Base-by-base conservation (phyloP, 2,329 filamentous ascomycete species). In the Keithomyces neogunnii region DNA sequence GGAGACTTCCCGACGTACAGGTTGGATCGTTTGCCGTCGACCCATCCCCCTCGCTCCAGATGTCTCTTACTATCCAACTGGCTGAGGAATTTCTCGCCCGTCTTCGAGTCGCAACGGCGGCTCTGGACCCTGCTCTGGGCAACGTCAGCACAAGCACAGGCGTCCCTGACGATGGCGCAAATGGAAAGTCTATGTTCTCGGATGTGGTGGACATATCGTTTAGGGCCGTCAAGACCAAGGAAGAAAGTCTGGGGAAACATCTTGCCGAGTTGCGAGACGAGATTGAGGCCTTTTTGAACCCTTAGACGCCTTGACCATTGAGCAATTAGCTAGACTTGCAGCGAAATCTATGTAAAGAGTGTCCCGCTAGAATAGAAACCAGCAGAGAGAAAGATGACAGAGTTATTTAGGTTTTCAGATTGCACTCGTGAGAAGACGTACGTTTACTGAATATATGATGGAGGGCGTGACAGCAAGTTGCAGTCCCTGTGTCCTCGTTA, bases 11-110 rank as follows among this genome's bases (percentile, higher is more conserved):
- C 9, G 65, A 68, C 46, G 69, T 73, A 3, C 68, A 66, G 4
- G 62, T 73, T 2, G 70, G 70, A 4, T 68, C 67, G 3, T 70
- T 71, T 44, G 62, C 68, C 4, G 65, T 73, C 13, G 66, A 68
- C 45, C 66, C 69, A 10, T 65, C 68, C 3, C 67, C 68, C 1
- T 64, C 65, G n/a, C 60, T 72, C 35, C 70, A 72, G 53, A 70
- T 72, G 65, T 70, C 65, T 9, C 60, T 73, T 26, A 70, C 69
- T 3, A 62, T 72, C 32, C 68, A 71, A 53, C 59, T 73, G n/a
- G 69, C 66, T 4, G 68, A 71, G 52, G 68, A 71, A 55, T 70
- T 72, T 42, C 60, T 73, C 11, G 59, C 57, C 32, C 62, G 66
- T 32, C 64, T 72, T 29, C 62, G 67, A 35, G 56, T 57, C 5